Evolutionary conservation across 805 yeast genomes (phyloP).

Genomic region (Jamesozyma spencerorum): DNA sequence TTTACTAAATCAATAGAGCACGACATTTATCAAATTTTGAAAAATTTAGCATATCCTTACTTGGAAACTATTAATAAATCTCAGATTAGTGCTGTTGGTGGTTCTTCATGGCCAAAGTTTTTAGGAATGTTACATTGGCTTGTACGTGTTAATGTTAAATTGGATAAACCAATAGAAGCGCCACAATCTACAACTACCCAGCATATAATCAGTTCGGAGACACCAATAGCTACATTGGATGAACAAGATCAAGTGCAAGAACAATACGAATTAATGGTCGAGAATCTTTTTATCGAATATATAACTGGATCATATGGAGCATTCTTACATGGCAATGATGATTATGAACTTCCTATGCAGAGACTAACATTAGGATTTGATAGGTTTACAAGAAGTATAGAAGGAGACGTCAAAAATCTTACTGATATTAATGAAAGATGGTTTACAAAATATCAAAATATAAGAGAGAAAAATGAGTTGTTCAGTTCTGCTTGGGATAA

Average conservation of each 20-base stretch:
- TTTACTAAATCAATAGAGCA: slow-evolving; percentile 62
- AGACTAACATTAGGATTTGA: slow-evolving; percentile 52
- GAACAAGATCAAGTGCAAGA: slow-evolving; percentile 28
- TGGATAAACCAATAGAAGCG: slow-evolving; percentile 27
- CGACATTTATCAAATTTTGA: slow-evolving; percentile 63
- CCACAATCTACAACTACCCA: slow-evolving; percentile 25
- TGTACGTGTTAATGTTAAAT: slow-evolving; percentile 43
- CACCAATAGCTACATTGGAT: slow-evolving; percentile 20
- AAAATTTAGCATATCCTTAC: slow-evolving; percentile 66
- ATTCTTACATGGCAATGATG: slow-evolving; percentile 56
- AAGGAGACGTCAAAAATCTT: slow-evolving; percentile 36
- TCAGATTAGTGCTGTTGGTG: slow-evolving; percentile 85
- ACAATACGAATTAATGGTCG: slow-evolving; percentile 31
- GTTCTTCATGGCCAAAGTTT: slow-evolving; percentile 77
- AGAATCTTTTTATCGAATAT: slow-evolving; percentile 47
- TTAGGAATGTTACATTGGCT: slow-evolving; percentile 81
- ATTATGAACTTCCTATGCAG: slow-evolving; percentile 43
- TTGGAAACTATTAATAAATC: slow-evolving; percentile 72
- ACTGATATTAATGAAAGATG: slow-evolving; percentile 35
- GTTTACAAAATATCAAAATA: slow-evolving; percentile 32
- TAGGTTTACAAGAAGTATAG: slow-evolving; percentile 40
- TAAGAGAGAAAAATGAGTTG: slow-evolving; percentile 38
- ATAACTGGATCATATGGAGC: slow-evolving; percentile 58
- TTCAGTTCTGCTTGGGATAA: slow-evolving; percentile 48
- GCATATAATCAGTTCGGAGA: slow-evolving; percentile 20